Base-by-base conservation (phyloP, 2,329 filamentous ascomycete species). In the Lachnellula occidentalis region DNA sequence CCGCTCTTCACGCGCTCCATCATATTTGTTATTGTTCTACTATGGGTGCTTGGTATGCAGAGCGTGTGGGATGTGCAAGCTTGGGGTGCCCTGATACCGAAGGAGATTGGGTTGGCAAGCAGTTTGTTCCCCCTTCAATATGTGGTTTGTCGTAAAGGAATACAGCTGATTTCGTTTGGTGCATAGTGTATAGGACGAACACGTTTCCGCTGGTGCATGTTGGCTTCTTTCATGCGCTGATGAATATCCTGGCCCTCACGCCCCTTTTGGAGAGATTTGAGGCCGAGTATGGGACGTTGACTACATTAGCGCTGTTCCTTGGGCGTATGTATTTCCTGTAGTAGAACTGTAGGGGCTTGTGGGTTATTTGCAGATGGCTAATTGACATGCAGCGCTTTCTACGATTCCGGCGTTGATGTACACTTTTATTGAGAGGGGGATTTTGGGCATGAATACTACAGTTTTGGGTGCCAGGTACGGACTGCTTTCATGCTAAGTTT, bases 201-300 rank as follows among this genome's bases (percentile, higher is more conserved):
- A 95, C 92, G 0, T 99, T 90, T 68, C 90, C 92, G 1, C 76
- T 99, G 54, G 84, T 96, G 57, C 94, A 99, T 69, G 72, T 83
- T 45, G 87, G 87, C 64, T 79, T 95, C 69, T 76, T 96, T 64
- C 94, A 97, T 72, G 79, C 86, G 58, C 67, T 92, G 51, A 75
- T 95, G 67, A 96, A 97, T 72, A 70, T 90, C 22, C 50, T 95
- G 59, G 88, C 90, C 21, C 71, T 97, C 59, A 85, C 86, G 39
- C 94, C 94, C n/a, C 76, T 99, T 50, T 75, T 99, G 70, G 92
- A 96, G 72, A 83, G 92, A 58, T 99, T 97, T 71, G 94, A 99
- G 74, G 81, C 83, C 58, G 92, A 96, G 70, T 85, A 95, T 71
- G 94, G 94, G 50, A 97, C 92, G 7, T 76, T 97, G 67, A 90